A percentile compares a stretch with the other conserved stretches of the same genome.
These are phyloP conservation scores for Fraxinus platypoda DNA, from an alignment of 305 asterid species.

Conservation along the genomic window DNA sequence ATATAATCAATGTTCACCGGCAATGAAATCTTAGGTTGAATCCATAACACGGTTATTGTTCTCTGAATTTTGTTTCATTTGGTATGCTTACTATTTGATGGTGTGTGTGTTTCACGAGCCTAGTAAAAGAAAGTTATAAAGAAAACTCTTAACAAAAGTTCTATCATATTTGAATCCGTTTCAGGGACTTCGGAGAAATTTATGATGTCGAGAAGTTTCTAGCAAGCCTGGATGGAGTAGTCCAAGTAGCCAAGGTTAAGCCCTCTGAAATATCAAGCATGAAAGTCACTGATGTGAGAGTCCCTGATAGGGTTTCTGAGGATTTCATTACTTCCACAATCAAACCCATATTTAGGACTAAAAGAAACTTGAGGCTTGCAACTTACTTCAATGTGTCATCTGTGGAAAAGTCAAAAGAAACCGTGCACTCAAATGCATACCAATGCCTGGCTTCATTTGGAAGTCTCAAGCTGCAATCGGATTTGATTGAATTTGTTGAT, in stretches of 20 bases:
- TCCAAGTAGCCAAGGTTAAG: conserved; percentile 27
- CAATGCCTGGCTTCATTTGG: conserved; percentile 58
- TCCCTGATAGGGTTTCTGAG: conserved; percentile 40
- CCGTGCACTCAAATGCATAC: conserved; percentile 23
- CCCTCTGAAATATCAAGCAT: conserved; percentile 26
- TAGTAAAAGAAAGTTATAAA: neutral
- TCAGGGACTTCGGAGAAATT: conserved; percentile 58
- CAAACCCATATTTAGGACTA: conserved; percentile 44
- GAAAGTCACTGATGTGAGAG: conserved; percentile 29
- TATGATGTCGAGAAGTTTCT: conserved; percentile 51
- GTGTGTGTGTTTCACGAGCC: neutral
- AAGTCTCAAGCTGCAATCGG: conserved; percentile 36
- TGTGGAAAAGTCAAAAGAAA: neutral
- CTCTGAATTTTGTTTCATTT: neutral
- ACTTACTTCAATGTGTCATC: conserved; percentile 37
- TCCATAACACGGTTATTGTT: neutral
- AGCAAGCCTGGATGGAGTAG: conserved; percentile 45
- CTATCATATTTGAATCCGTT: conserved; percentile 1
- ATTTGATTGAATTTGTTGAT: conserved; percentile 33
- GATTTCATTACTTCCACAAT: conserved; percentile 41
- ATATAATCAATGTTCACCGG: neutral
- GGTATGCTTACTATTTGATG: neutral
- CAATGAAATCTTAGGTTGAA: neutral
- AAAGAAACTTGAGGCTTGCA: conserved; percentile 39
- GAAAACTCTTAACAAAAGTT: neutral